Conservation (phyloP, 2,329 filamentous ascomycete genomes). For the Beauveria sp. region DNA sequence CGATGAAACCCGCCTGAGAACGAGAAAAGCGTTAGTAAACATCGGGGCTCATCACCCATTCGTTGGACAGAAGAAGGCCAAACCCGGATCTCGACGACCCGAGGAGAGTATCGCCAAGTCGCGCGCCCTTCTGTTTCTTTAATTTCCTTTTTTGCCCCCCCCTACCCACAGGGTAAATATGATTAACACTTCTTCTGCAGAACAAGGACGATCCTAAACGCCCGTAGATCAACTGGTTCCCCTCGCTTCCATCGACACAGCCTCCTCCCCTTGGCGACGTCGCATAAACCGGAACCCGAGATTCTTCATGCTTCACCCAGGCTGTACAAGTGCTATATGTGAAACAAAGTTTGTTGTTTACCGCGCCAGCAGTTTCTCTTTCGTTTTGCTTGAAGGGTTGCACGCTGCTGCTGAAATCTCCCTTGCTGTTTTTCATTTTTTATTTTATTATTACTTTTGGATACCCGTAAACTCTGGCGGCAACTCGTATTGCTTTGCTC, state of each 20-base stretch:
- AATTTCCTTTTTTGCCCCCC: neutral
- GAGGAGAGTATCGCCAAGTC: neutral
- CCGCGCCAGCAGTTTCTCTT: neutral
- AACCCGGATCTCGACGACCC: neutral
- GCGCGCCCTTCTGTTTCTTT: neutral
- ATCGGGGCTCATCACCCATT: neutral
- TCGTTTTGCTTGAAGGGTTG: neutral
- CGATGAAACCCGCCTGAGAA: slow-evolving; percentile 3
- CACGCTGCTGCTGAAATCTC: too few relatives aligned
- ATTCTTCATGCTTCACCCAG: neutral
- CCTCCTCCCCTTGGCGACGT: neutral
- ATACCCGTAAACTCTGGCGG: too few relatives aligned
- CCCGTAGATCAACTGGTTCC: neutral
- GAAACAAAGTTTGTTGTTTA: neutral
- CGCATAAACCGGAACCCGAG: neutral
- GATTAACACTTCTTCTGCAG: neutral
- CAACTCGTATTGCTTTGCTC: too few relatives aligned
- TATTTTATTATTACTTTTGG: too few relatives aligned
- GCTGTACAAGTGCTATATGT: neutral
- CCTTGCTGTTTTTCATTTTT: neutral
- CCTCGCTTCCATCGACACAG: neutral
- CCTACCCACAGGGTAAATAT: neutral
- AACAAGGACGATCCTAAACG: neutral
- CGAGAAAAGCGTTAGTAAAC: neutral
- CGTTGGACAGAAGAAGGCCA: neutral